Percentiles rank a stretch among this genome's conserved stretches.
Evolutionary conservation across 345 rosid genomes (phyloP).

Genomic region (Litchi chinensis): DNA sequence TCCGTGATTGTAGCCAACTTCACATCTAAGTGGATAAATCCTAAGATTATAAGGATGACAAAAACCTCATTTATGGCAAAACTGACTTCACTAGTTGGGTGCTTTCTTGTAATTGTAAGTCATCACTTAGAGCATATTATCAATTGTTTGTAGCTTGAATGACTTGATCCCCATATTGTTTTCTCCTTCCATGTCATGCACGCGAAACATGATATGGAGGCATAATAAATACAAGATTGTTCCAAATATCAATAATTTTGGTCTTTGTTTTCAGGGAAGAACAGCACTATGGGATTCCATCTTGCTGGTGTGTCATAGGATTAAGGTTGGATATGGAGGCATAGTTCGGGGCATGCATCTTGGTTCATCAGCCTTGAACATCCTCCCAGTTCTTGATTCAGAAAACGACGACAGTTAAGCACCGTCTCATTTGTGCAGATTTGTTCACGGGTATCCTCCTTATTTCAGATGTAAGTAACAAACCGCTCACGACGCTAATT

Average conservation of each 20-base stretch:
- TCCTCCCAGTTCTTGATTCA: conserved; percentile 71
- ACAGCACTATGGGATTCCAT: conserved; percentile 90
- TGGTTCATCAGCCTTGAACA: conserved; percentile 77
- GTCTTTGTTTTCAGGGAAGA: conserved; percentile 65
- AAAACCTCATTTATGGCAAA: neutral
- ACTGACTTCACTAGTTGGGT: neutral
- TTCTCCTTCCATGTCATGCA: neutral
- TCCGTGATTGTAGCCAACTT: neutral
- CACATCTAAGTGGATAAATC: neutral
- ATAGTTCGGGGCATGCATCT: conserved; percentile 86
- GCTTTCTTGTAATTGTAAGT: too few species aligned
- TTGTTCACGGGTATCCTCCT: neutral
- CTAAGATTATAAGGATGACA: neutral
- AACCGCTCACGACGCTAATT: neutral
- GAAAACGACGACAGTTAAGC: conserved; percentile 51
- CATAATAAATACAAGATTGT: neutral
- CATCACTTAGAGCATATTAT: neutral
- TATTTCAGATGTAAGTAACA: neutral
- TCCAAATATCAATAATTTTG: conserved; percentile 12
- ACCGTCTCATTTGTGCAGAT: neutral
- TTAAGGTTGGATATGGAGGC: conserved; percentile 78
- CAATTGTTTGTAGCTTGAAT: neutral
- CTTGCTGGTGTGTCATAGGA: conserved; percentile 73
- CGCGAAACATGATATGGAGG: neutral
- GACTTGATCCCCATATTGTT: neutral